phyloP scores from a whole-genome alignment of 2,329 filamentous ascomycete genomes.

The Verticillium albo-atrum region DNA sequence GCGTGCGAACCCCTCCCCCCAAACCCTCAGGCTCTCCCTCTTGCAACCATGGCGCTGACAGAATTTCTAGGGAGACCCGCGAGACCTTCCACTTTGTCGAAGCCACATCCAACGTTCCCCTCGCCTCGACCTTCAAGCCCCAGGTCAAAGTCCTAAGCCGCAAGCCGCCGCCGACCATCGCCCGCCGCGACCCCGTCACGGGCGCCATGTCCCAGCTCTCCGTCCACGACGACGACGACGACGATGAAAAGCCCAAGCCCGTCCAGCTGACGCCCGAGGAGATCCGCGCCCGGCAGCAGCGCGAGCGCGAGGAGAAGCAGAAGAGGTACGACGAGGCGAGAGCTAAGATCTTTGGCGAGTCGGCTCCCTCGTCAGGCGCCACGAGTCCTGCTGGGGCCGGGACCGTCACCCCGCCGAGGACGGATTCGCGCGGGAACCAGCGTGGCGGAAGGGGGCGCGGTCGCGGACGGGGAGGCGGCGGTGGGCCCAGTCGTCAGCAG shows the following conservation, averaged over 20 bases:
- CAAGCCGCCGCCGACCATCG: constrained; percentile 59
- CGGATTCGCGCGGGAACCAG: constrained; percentile 22
- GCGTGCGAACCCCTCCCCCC: constrained; percentile 53
- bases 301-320: constrained; percentile 84
- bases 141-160: constrained; percentile 81
- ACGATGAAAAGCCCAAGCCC: constrained; percentile 54
- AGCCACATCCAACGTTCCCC: constrained; percentile 55
- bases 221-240: constrained; percentile 46
- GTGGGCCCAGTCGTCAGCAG: constrained; percentile 24
- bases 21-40: constrained; percentile 6
- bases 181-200: constrained; percentile 51
- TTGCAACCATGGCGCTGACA: background rate
- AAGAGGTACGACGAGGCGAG: constrained; percentile 84
- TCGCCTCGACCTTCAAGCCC: constrained; percentile 70
- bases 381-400: constrained; percentile 50
- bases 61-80: constrained; percentile 45
- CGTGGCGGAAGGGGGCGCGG: constrained; percentile 44
- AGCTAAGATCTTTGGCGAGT: constrained; percentile 78
- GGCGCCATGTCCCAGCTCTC: constrained; percentile 38
- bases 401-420: constrained; percentile 54
- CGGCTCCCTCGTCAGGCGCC: constrained; percentile 47
- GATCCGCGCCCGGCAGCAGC: constrained; percentile 70
- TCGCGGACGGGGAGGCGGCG: constrained; percentile 33
- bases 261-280: constrained; percentile 68
- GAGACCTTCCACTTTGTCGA: constrained; percentile 74